Conservation (phyloP, 1,284 basidiomycete genomes). For the Puccinia triticina region DNA sequence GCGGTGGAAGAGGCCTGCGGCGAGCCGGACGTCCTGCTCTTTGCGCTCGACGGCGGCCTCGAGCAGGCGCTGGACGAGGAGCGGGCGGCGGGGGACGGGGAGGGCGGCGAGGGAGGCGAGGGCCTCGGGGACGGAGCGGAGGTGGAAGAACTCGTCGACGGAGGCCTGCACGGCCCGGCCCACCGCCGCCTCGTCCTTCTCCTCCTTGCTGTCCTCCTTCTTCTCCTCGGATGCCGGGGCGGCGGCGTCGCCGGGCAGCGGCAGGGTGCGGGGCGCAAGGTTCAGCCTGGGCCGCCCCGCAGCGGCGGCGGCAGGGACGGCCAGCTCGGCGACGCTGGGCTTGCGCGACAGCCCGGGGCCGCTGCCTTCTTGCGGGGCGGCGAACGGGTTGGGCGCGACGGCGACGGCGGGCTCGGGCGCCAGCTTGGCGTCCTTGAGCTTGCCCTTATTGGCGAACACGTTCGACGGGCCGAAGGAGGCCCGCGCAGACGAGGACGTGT, state of each 20-base stretch:
- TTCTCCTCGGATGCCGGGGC: neutral
- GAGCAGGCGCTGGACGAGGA: neutral
- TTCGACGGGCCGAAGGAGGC: slow-evolving; percentile 35
- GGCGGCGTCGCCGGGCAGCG: slow-evolving; percentile 12
- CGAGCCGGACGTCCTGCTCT: neutral
- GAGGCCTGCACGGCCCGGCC: neutral
- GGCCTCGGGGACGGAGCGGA: slow-evolving; percentile 22
- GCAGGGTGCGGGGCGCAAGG: slow-evolving; percentile 42
- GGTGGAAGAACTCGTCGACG: slow-evolving; percentile 26
- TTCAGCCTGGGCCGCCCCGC: slow-evolving; percentile 39
- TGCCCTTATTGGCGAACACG: slow-evolving; percentile 50
- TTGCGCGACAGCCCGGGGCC: slow-evolving; percentile 20
- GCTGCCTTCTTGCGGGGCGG: slow-evolving; percentile 23
- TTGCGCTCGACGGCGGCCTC: slow-evolving; percentile 23
- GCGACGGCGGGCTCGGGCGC: slow-evolving; percentile 21
- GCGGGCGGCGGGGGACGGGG: neutral
- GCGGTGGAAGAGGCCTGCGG: neutral
- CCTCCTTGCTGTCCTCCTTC: neutral
- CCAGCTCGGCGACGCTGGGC: slow-evolving; percentile 30
- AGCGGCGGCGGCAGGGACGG: too few relatives aligned
- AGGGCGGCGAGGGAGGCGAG: neutral
- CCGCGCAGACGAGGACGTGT: slow-evolving; percentile 45
- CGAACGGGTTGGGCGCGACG: slow-evolving; percentile 49
- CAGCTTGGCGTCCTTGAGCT: slow-evolving; percentile 36
- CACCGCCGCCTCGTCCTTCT: too few relatives aligned